Conservation (phyloP, 2,329 filamentous ascomycete genomes). For the Albophoma yamanashiensis region DNA sequence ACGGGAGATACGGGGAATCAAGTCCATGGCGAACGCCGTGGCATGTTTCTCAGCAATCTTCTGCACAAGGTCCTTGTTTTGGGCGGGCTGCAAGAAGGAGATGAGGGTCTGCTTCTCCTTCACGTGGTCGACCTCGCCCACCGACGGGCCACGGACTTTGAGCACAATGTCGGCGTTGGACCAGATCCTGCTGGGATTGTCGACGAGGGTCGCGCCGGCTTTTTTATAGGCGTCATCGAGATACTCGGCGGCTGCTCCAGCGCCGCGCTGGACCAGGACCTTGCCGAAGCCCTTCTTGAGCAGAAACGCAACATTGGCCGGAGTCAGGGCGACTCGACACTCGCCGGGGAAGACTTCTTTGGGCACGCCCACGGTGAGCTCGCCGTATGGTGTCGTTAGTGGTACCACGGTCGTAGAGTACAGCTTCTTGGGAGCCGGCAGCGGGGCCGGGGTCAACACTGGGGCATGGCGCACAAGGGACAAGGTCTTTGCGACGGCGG, state of each 20-base stretch:
- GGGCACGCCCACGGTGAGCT: conserved; percentile 69
- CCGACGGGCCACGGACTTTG: conserved; percentile 68
- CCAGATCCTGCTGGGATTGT: conserved; percentile 59
- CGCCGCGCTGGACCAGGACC: conserved; percentile 69
- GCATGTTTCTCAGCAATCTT: conserved; percentile 59
- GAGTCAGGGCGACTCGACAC: conserved; percentile 74
- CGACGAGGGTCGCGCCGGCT: conserved; percentile 68
- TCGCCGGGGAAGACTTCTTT: conserved; percentile 70
- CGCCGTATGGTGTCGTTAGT: conserved; percentile 51
- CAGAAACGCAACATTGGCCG: conserved; percentile 69
- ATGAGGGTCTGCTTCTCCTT: conserved; percentile 64
- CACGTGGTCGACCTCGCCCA: conserved; percentile 58
- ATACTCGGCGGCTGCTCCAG: conserved; percentile 69
- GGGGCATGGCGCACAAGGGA: conserved; percentile 29
- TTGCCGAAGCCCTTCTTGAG: conserved; percentile 77
- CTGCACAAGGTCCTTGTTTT: conserved; percentile 67
- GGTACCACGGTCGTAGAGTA: conserved; percentile 30
- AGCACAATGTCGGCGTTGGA: conserved; percentile 66
- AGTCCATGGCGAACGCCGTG: conserved; percentile 83
- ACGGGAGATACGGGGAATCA: conserved; percentile 81
- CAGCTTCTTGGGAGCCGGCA: conserved; percentile 10
- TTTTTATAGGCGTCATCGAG: conserved; percentile 65
- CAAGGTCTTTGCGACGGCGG: conserved; percentile 18
- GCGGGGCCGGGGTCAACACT: conserved; percentile 14
- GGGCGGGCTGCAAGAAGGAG: conserved; percentile 72